Evolutionary conservation across 2,329 filamentous ascomycete species (phyloP).

Genomic region (Fusarium albosuccineum): DNA sequence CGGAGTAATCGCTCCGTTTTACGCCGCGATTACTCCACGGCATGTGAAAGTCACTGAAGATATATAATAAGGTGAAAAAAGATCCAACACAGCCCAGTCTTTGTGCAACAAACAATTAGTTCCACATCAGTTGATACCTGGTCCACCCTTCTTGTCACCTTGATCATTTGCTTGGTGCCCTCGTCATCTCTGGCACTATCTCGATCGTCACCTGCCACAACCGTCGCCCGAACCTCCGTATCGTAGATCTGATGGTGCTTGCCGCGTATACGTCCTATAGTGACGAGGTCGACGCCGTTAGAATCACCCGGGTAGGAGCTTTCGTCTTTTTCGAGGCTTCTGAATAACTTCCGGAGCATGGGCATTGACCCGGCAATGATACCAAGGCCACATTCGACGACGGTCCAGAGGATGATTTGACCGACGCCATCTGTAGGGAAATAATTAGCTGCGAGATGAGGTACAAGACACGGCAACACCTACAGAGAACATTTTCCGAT

Average conservation of each 20-base stretch:
- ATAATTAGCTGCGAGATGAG: neutral
- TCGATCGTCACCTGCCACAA: conserved; percentile 1
- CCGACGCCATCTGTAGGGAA: conserved; percentile 3
- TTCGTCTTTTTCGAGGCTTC: conserved; percentile 1
- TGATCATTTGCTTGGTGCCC: conserved; percentile 25
- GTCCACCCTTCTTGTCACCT: conserved; percentile 7
- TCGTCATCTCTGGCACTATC: conserved; percentile 19
- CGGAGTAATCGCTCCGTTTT: too few species aligned
- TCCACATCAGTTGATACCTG: neutral
- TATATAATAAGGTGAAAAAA: too few species aligned
- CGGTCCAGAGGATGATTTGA: conserved; percentile 16
- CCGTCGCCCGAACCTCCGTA: neutral
- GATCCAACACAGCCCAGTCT: too few species aligned
- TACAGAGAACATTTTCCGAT: conserved; percentile 1
- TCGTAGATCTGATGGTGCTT: conserved; percentile 12
- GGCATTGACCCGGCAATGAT: conserved; percentile 31
- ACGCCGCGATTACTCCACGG: too few species aligned
- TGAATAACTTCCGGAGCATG: conserved; percentile 27
- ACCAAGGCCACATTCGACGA: conserved; percentile 23
- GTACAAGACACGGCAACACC: neutral
- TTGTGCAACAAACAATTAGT: too few species aligned
- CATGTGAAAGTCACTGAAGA: too few species aligned
- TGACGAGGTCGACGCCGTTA: neutral
- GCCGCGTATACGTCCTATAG: conserved; percentile 14
- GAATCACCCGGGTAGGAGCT: neutral